Conservation (phyloP, 441 rosid species). For the Metrosideros polymorpha region DNA sequence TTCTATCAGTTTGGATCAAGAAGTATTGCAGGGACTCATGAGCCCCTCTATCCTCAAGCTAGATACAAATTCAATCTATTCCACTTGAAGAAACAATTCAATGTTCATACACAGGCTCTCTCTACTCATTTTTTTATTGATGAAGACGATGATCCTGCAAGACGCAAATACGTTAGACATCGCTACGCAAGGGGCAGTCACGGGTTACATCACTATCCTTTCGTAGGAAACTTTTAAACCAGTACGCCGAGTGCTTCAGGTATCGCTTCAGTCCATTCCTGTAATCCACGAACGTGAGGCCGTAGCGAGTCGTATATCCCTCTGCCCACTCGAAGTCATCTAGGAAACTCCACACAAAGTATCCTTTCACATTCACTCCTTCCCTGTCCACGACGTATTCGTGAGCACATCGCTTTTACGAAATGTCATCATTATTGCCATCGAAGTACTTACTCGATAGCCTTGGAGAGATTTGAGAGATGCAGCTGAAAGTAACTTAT, state of each 20-base stretch:
- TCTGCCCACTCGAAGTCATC: constrained; percentile 30
- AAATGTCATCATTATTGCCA: not conserved
- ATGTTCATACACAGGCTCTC: not conserved
- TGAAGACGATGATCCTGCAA: not conserved
- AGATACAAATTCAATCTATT: too few relatives aligned
- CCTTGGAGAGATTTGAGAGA: constrained; percentile 13
- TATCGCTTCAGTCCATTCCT: constrained; percentile 17
- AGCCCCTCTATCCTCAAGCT: too few relatives aligned
- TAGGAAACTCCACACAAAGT: constrained; percentile 26
- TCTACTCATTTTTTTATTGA: not conserved
- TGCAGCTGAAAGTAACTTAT: constrained; percentile 14
- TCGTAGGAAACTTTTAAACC: constrained; percentile 6
- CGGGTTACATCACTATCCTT: not conserved
- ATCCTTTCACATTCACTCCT: constrained; percentile 27
- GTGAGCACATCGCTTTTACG: too few relatives aligned
- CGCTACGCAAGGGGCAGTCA: not conserved
- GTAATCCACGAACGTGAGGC: constrained; percentile 20
- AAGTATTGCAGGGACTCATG: too few relatives aligned
- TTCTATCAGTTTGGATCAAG: too few relatives aligned
- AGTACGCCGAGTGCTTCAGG: constrained; percentile 22
- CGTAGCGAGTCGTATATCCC: constrained; percentile 23
- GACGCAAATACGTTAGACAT: not conserved
- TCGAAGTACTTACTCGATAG: constrained; percentile 17
- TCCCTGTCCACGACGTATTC: not conserved
- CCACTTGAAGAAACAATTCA: not conserved